phyloP scores from a whole-genome alignment of 495 filamentous ascomycete species.

The Neurospora hispaniola region DNA sequence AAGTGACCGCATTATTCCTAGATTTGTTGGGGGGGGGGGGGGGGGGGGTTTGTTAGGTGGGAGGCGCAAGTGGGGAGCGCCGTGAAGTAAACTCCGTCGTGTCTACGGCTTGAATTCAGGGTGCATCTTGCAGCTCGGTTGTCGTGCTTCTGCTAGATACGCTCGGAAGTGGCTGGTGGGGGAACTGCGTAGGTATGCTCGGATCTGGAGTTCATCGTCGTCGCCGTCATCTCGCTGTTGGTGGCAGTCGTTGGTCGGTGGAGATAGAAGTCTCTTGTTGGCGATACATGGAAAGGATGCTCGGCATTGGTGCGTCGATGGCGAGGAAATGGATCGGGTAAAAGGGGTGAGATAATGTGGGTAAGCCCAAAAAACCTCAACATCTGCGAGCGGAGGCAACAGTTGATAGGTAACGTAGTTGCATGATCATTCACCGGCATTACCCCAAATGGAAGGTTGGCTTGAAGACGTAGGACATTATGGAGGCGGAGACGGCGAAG shows the following conservation, averaged over 20 bases:
- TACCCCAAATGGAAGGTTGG: not conserved
- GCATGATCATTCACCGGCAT: not conserved
- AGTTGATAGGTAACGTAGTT: not conserved
- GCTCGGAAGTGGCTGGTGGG: not conserved
- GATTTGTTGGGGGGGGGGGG: not conserved
- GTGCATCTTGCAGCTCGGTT: not conserved
- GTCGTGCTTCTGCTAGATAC: not conserved
- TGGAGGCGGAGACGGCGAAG: not conserved
- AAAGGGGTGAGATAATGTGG: not conserved
- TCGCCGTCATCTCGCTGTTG: not conserved
- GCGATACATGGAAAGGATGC: not conserved
- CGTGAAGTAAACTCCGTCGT: not conserved
- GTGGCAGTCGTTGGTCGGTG: not conserved
- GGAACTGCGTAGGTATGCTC: not conserved
- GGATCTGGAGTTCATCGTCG: not conserved
- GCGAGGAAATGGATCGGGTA: not conserved
- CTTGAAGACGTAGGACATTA: not conserved
- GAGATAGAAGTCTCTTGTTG: not conserved
- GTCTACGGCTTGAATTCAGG: not conserved
- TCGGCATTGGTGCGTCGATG: not conserved
- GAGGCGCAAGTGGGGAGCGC: not conserved
- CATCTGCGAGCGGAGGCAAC: not conserved
- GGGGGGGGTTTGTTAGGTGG: too few relatives aligned
- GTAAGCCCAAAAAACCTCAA: not conserved
- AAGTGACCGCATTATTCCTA: not conserved